Base-by-base conservation (phyloP, 352 stramenopile genomes). In the Phytophthora citricola region DNA sequence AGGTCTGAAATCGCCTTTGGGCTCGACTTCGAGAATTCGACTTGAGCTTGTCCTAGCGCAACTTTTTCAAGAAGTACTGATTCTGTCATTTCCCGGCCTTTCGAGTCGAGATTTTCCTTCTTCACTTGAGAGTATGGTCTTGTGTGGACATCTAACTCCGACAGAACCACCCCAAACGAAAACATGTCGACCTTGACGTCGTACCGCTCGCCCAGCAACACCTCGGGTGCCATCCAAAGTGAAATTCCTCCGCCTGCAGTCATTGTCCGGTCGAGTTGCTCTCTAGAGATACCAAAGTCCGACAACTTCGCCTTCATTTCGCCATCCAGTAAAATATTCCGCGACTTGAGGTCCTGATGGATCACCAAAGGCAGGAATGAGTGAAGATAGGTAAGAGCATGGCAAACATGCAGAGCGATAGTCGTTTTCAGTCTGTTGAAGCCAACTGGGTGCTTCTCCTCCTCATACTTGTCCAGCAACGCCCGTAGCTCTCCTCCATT, bases 151-250 rank as follows among this genome's bases (percentile, higher is more conserved):
- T 90, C 81, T 5, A 87, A 60, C 66, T 90, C 81, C 1, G 76
- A 80, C 9, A 90, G 55, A 34, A 90, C 75, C 27, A 87, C 78
- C 2, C 82, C 82, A 39, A 89, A 76, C 24, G 82, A 87, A 58
- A 87, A 90, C n/a, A 91, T 77, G 58, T 89, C 79, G 0, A 80
- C 71, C 7, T 81, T 75, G 6, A 72, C 69, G 14, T 80, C 69
- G 40, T 81, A 79, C 15, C 91, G 79, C 22, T 76, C 64, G 7
- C 87, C 88, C 1, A 71, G 34, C 22, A 97, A 66, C 38, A 89
- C 58, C 47, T 91, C 81, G 0, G 81, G 79, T 7, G 81, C 79
- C 27, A 81, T 71, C 83, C 83, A 90, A 32, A 79, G 71, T 27
- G 80, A 83, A 1, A 81, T 92, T 17, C 79, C 83, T 11, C 83